phyloP scores from a whole-genome alignment of 1,139 yeast species.

The Pichia cactophila region DNA sequence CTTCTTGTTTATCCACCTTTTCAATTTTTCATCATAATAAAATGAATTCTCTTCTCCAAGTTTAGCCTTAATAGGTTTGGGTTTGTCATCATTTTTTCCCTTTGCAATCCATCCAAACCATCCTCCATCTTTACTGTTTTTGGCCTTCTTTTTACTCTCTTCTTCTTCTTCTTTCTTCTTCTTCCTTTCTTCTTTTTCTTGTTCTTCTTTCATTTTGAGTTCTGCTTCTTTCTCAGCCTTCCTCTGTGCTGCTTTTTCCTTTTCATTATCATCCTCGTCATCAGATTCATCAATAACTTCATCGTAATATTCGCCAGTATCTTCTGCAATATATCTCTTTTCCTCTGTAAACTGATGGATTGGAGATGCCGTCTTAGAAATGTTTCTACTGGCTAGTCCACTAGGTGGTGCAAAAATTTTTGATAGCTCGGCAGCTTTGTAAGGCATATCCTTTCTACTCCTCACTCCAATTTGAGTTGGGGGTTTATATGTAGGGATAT shows the following conservation, averaged over 20 bases:
- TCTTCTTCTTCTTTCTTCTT: slow-evolving; percentile 16
- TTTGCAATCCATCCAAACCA: slow-evolving; percentile 48
- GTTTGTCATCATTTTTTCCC: slow-evolving; percentile 41
- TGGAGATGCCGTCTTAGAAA: slow-evolving; percentile 14
- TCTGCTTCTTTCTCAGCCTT: slow-evolving; percentile 17
- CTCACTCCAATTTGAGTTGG: slow-evolving; percentile 17
- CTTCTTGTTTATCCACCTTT: slow-evolving; percentile 79
- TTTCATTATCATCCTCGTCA: slow-evolving; percentile 21
- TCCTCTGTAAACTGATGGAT: slow-evolving; percentile 21
- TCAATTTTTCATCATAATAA: slow-evolving; percentile 74
- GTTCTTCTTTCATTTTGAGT: slow-evolving; percentile 12
- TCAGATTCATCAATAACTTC: slow-evolving; percentile 37
- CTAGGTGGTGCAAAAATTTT: slow-evolving; percentile 23
- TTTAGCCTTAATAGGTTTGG: slow-evolving; percentile 77
- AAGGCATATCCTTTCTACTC: not conserved
- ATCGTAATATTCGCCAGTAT: slow-evolving; percentile 35
- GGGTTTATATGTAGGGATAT: slow-evolving; percentile 10
- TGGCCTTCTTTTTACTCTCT: slow-evolving; percentile 11
- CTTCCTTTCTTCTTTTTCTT: slow-evolving; percentile 14
- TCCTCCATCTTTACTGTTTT: slow-evolving; percentile 21
- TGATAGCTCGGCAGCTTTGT: not conserved
- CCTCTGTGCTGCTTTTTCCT: slow-evolving; percentile 20
- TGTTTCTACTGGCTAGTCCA: not conserved
- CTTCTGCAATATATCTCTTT: slow-evolving; percentile 23
- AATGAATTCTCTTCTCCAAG: slow-evolving; percentile 74